These are phyloP conservation scores for Hanseniaspora gamundiae DNA, from an alignment of 1,139 yeast species.

Conservation along the genomic window DNA sequence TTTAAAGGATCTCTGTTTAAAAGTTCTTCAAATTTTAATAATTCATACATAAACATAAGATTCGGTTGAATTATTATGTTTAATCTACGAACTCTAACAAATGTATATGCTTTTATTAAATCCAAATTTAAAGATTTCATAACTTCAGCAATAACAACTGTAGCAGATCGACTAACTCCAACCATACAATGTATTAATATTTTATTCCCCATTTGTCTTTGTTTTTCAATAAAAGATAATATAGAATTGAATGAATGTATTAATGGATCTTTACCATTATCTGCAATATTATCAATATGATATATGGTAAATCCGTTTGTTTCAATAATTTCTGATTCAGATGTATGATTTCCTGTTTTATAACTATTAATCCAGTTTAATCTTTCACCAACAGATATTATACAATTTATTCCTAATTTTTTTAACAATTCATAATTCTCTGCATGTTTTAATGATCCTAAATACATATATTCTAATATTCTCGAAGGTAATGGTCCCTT, in stretches of 20 bases:
- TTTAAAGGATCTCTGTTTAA: slow-evolving; percentile 7
- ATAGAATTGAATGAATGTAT: slow-evolving; percentile 32
- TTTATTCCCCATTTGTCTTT: slow-evolving; percentile 29
- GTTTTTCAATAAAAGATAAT: slow-evolving; percentile 32
- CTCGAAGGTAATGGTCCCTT: slow-evolving; percentile 35
- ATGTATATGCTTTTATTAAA: slow-evolving; percentile 63
- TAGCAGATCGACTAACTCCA: slow-evolving; percentile 85
- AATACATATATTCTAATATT: slow-evolving; percentile 69
- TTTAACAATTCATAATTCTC: slow-evolving; percentile 51
- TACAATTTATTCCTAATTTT: slow-evolving; percentile 56
- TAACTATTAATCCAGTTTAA: slow-evolving; percentile 40
- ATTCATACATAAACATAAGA: slow-evolving; percentile 71
- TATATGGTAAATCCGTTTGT: slow-evolving; percentile 26
- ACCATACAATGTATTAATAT: slow-evolving; percentile 81
- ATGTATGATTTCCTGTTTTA: slow-evolving; percentile 6
- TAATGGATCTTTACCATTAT: slow-evolving; percentile 41
- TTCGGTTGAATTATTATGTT: slow-evolving; percentile 90
- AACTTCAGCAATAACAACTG: slow-evolving; percentile 81
- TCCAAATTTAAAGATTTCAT: slow-evolving; percentile 61
- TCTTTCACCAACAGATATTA: slow-evolving; percentile 80
- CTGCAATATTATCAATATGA: slow-evolving; percentile 32
- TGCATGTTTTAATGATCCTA: slow-evolving; percentile 82
- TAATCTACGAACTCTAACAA: slow-evolving; percentile 70
- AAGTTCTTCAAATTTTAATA: slow-evolving; percentile 64
- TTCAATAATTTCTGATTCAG: slow-evolving; percentile 14